Conservation (phyloP, 148 eudicot species). For the Nepenthes mirabilis region DNA sequence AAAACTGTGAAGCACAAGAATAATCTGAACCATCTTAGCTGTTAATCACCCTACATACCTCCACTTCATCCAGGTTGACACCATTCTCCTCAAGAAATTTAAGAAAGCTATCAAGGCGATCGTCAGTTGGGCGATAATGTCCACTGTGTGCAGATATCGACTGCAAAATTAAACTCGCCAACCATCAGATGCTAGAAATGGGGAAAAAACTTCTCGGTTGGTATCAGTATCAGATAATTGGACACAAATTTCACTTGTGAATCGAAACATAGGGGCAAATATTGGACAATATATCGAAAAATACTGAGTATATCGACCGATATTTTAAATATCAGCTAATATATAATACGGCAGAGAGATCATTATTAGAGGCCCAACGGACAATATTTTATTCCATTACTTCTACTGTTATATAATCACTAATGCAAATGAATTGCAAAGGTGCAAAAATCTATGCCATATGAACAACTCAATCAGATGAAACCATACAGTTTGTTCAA, state of each 20-base stretch:
- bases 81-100: constrained; percentile 51
- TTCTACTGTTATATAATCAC: too few species aligned
- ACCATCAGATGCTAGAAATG: constrained; percentile 5
- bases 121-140: constrained; percentile 89
- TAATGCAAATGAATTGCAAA: too few species aligned
- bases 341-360: too few species aligned
- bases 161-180: constrained; percentile 24
- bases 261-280: too few species aligned
- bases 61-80: constrained; percentile 43
- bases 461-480: neutral
- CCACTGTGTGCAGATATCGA: constrained; percentile 86
- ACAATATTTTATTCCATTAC: too few species aligned
- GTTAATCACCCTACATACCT: constrained; percentile 22
- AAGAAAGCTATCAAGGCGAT: constrained; percentile 43
- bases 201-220: neutral
- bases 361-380: too few species aligned
- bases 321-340: too few species aligned
- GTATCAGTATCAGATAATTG: too few species aligned
- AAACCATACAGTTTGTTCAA: too few species aligned
- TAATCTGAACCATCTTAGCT: neutral
- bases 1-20: neutral
- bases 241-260: too few species aligned
- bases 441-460: neutral
- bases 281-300: too few species aligned
- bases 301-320: too few species aligned